Percentiles rank a stretch among this genome's conserved stretches.
Conservation (phyloP, 108 stramenopile species). For the Aurantiochytrium sp. region DNA sequence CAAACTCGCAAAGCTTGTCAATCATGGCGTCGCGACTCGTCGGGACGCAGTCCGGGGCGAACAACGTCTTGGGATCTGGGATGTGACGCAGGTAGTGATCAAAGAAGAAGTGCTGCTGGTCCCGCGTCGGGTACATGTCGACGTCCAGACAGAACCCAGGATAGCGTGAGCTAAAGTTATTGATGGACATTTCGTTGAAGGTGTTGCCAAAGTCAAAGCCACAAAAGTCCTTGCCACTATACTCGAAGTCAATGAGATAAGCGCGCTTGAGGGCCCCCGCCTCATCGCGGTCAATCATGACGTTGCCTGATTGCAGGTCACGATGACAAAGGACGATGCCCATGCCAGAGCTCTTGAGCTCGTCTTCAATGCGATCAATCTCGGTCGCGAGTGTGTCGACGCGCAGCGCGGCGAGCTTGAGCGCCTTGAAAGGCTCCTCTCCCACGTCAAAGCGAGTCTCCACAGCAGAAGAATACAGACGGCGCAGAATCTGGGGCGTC, state of each 20-base stretch:
- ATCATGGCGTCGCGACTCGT: background rate
- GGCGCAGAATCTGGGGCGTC: background rate
- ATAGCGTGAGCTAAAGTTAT: background rate
- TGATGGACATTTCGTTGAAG: slow-evolving; percentile 16
- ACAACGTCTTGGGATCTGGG: background rate
- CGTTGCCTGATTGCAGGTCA: background rate
- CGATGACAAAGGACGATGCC: background rate
- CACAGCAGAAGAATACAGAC: background rate
- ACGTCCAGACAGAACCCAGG: background rate
- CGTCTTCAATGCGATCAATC: background rate
- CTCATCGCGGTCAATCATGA: background rate
- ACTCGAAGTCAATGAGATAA: slow-evolving; percentile 13
- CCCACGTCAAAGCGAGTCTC: background rate
- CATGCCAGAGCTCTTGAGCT: background rate
- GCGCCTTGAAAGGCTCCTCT: background rate
- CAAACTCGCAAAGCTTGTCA: background rate
- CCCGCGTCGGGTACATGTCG: background rate
- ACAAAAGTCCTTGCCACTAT: background rate
- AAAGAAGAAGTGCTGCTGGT: background rate
- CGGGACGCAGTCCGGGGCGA: background rate
- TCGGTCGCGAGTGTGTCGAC: background rate
- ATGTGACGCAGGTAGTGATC: background rate
- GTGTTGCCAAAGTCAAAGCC: slow-evolving; percentile 1
- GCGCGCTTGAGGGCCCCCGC: background rate
- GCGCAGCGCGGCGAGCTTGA: background rate